Evolutionary conservation across 805 yeast species (phyloP).

Genomic region (Isabelozyma gotoi): DNA sequence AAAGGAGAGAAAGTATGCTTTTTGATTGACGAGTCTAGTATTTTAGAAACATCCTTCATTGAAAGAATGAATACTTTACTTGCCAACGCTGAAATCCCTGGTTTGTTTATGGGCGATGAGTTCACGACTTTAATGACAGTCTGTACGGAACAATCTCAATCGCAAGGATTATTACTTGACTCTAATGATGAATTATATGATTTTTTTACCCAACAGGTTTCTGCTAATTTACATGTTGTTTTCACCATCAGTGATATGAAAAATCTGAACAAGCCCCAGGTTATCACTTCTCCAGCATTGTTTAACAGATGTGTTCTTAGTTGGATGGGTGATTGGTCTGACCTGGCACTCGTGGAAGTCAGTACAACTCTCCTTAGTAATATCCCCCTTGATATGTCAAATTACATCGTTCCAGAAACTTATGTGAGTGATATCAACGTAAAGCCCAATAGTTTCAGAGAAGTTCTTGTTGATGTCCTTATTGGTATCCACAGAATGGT

Average conservation of each 20-base stretch:
- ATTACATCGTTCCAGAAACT: conserved; percentile 32
- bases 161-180: conserved; percentile 64
- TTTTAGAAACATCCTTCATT: conserved; percentile 72
- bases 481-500: conserved; percentile 44
- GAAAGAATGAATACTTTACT: conserved; percentile 92
- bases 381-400: conserved; percentile 55
- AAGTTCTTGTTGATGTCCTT: conserved; percentile 47
- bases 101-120: conserved; percentile 79
- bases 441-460: conserved; percentile 27
- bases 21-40: conserved; percentile 77
- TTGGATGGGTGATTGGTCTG: conserved; percentile 88
- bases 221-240: conserved; percentile 76
- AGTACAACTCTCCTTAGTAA: conserved; percentile 39
- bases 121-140: conserved; percentile 47
- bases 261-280: conserved; percentile 35
- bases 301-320: conserved; percentile 85
- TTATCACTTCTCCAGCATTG: conserved; percentile 80
- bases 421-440: conserved; percentile 8
- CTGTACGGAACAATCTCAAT: conserved; percentile 56
- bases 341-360: conserved; percentile 48
- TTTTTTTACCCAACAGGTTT: conserved; percentile 73
- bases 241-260: conserved; percentile 62
- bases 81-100: conserved; percentile 92
- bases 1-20: conserved; percentile 66
- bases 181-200: conserved; percentile 64